Evolutionary conservation across 306 rosid species (phyloP).

Genomic region (Ceratonia siliqua): DNA sequence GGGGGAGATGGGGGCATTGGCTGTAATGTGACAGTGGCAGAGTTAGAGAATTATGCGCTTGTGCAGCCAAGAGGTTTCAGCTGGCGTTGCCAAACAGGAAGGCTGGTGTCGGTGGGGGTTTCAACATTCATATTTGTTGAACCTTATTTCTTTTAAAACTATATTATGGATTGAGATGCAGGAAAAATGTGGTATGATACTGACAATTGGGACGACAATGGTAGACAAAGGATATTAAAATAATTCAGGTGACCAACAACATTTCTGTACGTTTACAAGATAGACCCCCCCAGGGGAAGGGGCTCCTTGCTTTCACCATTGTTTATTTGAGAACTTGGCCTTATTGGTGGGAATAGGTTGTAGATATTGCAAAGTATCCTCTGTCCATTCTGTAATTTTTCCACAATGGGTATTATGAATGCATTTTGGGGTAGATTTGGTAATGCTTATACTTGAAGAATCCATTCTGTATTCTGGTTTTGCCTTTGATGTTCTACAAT

Average conservation of each 20-base stretch:
- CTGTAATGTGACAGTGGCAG: too few relatives aligned
- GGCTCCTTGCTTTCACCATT: not conserved
- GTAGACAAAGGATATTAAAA: not conserved
- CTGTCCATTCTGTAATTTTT: not conserved
- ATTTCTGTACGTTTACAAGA: not conserved
- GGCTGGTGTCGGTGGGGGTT: not conserved
- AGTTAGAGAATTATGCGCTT: not conserved
- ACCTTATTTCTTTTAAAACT: too few relatives aligned
- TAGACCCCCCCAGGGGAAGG: not conserved
- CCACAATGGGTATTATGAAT: not conserved
- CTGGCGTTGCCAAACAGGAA: not conserved
- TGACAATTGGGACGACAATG: not conserved
- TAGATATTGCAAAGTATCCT: not conserved
- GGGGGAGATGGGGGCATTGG: too few relatives aligned
- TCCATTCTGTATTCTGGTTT: not conserved
- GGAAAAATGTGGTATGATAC: not conserved
- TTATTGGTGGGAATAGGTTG: not conserved
- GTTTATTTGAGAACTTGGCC: too few relatives aligned
- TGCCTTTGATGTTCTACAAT: not conserved
- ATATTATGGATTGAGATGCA: not conserved
- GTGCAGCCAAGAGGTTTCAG: not conserved
- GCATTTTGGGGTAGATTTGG: not conserved
- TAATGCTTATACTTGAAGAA: conserved; percentile 12
- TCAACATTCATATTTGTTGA: too few relatives aligned
- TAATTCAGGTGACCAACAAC: not conserved